Evolutionary conservation across 2,329 filamentous ascomycete genomes (phyloP), one percentile per base, ranked within the genome.

Genomic region (Penicillium polonicum): DNA sequence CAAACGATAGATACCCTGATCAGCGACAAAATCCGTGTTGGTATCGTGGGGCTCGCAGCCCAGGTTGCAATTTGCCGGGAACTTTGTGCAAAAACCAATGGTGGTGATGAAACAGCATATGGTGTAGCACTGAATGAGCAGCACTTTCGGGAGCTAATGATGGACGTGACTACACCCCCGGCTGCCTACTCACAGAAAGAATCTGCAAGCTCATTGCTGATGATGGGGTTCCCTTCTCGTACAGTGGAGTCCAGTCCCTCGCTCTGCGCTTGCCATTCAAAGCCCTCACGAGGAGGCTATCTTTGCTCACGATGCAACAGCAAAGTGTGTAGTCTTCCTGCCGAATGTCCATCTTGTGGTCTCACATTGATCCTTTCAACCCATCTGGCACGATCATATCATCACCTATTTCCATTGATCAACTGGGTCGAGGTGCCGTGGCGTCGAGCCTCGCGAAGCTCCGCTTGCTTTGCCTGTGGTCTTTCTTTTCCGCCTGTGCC

Each of bases 191-290:
- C 87, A 3, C 75, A 64, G 76, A 83, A 68, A 73, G 80, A 68
- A 76, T 65, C 73, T 72, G 55, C 81, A 55, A 77, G 71, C 60
- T 78, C 83, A 2, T 80, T 99, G 41, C 84, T 99, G 27, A 95
- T 96, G 90, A 99, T 99, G 93, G 94, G 94, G 5, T 99, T 99
- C 70, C 94, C 94, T 0, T 95, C 91, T 6, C 85, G 92, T 38
- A 89, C 89, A 2, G 85, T 94, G 5, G 90, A 91, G 52, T 82
- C 86, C 2, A 80, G 80, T 25, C 83, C 87, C 5, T 92, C 88
- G 58, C 85, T 94, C 60, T 99, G 94, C 73, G 92, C 92, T 5
- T 99, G 94, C 71, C 93, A 97, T 76, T 91, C 90, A 65, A 86
- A 87, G 61, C 86, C 93, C 17, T 88, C 84, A 21, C 82, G 89